Conservation (phyloP, 805 yeast species). For the Pichia ethanolica region DNA sequence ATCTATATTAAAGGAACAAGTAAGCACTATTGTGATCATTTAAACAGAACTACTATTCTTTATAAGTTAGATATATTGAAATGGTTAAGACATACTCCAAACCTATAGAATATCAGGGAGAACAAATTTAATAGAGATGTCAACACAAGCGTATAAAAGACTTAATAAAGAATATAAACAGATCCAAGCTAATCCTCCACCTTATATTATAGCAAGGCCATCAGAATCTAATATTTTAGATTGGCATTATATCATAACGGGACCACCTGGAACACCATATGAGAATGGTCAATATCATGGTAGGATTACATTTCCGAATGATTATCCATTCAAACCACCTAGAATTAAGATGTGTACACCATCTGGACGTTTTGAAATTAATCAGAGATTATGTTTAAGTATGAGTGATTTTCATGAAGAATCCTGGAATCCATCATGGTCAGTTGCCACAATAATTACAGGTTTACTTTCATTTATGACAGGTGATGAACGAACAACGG, state of each 20-base stretch:
- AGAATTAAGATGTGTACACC: constrained; percentile 86
- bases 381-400: constrained; percentile 77
- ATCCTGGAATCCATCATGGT: constrained; percentile 96
- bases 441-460: constrained; percentile 78
- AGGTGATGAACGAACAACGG: constrained; percentile 76
- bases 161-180: constrained; percentile 76
- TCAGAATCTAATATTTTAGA: constrained; percentile 80
- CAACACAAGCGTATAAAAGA: constrained; percentile 31
- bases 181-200: constrained; percentile 75
- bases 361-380: constrained; percentile 76
- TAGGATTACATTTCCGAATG: constrained; percentile 69
- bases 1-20: no score
- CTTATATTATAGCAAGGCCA: constrained; percentile 78
- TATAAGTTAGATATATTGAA: no score
- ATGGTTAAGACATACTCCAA: no score
- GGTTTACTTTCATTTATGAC: constrained; percentile 92
- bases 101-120: no score
- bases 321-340: constrained; percentile 90
- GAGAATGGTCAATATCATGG: constrained; percentile 88
- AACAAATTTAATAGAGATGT: constrained; percentile 14
- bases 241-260: constrained; percentile 90
- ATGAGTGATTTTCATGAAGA: constrained; percentile 95
- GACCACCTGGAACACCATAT: constrained; percentile 87
- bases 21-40: no score
- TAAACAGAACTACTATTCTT: no score